Percentiles rank a stretch among this genome's conserved stretches.
These are phyloP conservation scores for Capsicum baccatum DNA, from an alignment of 257 asterid species.

Conservation along the genomic window DNA sequence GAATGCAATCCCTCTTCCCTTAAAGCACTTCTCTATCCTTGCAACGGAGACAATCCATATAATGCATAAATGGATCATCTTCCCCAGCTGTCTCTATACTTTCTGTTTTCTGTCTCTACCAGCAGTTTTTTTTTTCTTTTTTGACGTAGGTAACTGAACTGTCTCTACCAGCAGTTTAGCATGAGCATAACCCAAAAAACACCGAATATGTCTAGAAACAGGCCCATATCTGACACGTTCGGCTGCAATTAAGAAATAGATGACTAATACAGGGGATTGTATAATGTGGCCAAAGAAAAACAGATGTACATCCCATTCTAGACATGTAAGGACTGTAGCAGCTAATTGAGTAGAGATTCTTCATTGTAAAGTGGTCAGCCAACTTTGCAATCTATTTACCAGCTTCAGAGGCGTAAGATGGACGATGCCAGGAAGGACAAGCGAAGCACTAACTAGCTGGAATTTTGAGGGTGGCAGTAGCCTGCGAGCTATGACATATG, in stretches of 20 bases:
- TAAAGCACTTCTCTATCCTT: neutral
- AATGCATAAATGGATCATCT: neutral
- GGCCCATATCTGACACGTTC: neutral
- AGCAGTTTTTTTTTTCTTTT: neutral
- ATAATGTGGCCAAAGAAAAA: neutral
- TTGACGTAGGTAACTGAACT: neutral
- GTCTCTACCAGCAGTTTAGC: conserved; percentile 17
- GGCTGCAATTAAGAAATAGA: neutral
- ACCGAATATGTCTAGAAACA: neutral
- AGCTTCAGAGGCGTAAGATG: neutral
- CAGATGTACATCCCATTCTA: neutral
- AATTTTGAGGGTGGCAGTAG: no score
- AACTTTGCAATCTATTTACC: neutral
- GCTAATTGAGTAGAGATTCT: neutral
- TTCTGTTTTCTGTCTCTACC: neutral
- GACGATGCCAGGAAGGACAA: no score
- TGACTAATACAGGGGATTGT: neutral
- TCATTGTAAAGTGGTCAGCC: no score
- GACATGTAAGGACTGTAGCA: neutral
- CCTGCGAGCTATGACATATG: no score
- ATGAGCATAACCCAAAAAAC: neutral
- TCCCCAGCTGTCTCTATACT: conserved; percentile 8
- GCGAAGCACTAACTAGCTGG: no score
- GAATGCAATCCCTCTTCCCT: neutral
- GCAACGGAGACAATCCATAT: neutral